Evolutionary conservation across 1,139 yeast species (phyloP).

Genomic region (Diutina neorugosa): DNA sequence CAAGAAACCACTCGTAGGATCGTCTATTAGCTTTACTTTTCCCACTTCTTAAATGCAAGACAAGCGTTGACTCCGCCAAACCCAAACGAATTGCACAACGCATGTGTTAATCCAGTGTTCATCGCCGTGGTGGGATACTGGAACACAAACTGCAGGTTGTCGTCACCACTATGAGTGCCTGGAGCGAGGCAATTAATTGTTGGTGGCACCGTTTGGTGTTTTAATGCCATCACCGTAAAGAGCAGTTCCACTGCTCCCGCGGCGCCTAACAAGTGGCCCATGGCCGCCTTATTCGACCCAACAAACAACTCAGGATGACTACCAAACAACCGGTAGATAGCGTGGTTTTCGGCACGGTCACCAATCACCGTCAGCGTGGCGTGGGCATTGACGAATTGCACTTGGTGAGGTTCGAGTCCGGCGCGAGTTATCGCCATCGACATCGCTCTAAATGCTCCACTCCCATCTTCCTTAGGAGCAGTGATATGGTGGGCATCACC

Average conservation of each 20-base stretch:
- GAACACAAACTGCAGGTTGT: conserved; percentile 31
- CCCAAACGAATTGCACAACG: conserved; percentile 85
- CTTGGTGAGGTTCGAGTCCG: conserved; percentile 23
- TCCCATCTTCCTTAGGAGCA: conserved; percentile 74
- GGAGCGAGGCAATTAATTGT: conserved; percentile 55
- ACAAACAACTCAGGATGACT: conserved; percentile 26
- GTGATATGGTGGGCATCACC: conserved; percentile 94
- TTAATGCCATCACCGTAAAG: conserved; percentile 59
- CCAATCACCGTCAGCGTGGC: conserved; percentile 92
- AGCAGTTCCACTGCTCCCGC: conserved; percentile 92
- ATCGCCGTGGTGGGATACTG: conserved; percentile 38
- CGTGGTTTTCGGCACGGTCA: conserved; percentile 76
- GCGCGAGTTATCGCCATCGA: conserved; percentile 52
- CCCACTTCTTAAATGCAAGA: conserved; percentile 31
- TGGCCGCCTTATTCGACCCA: conserved; percentile 82
- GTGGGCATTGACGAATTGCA: conserved; percentile 87
- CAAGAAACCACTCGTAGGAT: too few species aligned
- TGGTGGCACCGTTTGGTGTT: conserved; percentile 56
- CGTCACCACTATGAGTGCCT: conserved; percentile 35
- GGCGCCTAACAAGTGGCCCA: conserved; percentile 91
- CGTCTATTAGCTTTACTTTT: not conserved
- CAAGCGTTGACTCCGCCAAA: conserved; percentile 96
- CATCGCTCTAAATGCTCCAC: conserved; percentile 83
- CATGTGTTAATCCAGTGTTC: conserved; percentile 23
- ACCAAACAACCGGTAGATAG: conserved; percentile 44